Percentiles rank a stretch among this genome's conserved stretches.
phyloP scores from a whole-genome alignment of 768 basidiomycete genomes.

The Suillus subaureus region DNA sequence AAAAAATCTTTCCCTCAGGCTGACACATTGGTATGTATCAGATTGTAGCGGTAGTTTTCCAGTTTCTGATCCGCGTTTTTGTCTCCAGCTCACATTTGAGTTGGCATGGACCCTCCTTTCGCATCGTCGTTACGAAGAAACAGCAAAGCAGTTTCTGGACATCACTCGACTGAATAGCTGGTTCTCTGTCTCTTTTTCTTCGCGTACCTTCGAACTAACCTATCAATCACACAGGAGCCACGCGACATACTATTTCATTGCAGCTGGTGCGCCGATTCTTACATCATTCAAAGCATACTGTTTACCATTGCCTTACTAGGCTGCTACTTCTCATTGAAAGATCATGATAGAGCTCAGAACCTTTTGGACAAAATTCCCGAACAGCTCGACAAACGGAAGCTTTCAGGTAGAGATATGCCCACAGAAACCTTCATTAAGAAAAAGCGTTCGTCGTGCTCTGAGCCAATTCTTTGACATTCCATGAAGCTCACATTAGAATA shows the following conservation, averaged over 20 bases:
- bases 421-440: constrained; percentile 80
- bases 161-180: constrained; percentile 72
- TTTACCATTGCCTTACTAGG: constrained; percentile 36
- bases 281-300: constrained; percentile 1
- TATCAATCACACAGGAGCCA: constrained; percentile 55
- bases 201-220: neutral
- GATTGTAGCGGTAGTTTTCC: neutral
- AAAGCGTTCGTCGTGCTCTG: constrained; percentile 51
- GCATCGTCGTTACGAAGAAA: constrained; percentile 64
- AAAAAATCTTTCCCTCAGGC: constrained; percentile 65
- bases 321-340: constrained; percentile 60
- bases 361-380: constrained; percentile 65
- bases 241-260: constrained; percentile 77
- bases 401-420: constrained; percentile 69
- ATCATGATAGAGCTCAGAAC: constrained; percentile 58
- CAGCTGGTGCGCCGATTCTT: constrained; percentile 48
- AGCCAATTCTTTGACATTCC: constrained; percentile 1
- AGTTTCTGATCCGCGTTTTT: neutral
- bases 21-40: constrained; percentile 59
- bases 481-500: constrained; percentile 27
- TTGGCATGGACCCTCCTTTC: constrained; percentile 76
- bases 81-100: constrained; percentile 67
- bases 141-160: constrained; percentile 65
- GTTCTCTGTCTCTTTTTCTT: constrained; percentile 34
- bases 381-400: constrained; percentile 59